Base-by-base conservation (phyloP, 345 rosid species). In the Brassica cretica region DNA sequence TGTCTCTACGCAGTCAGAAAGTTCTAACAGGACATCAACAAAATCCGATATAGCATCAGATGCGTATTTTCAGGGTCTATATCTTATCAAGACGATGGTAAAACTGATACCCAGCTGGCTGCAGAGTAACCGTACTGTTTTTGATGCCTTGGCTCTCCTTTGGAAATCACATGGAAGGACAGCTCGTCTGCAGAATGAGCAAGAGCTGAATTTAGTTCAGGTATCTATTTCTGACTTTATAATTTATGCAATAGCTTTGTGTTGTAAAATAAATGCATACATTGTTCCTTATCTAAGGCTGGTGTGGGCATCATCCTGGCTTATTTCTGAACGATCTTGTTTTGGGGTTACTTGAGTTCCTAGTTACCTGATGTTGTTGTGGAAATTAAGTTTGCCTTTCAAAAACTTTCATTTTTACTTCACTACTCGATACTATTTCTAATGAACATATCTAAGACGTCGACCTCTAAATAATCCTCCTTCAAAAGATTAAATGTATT, bases 121-220 rank as follows among this genome's bases (percentile, higher is more conserved):
- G 85, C 99, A 90, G 83, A 88, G 85, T 84, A 94, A 92, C 72
- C 88, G 83, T 75, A 30, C 46, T 49, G 97, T 94, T 66, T 91
- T 94, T 86, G 97, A 94, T 80, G 87, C 93, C 18, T 76, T 94
- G 82, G 87, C 86, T 64, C 87, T 78, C 82, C 85, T 92, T 68
- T 94, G 98, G 98, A 94, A 94, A 78, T 94, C 98, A 62, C 93
- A 91, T 35, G 89, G 84, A 41, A 90, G 98, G 85, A 84, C 85
- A 73, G 82, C 97, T 70, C 97, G 98, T 78, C 82, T 94, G 84
- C 89, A 82, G 69, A 92, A 87, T 81, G 98, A 94, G 81, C 97
- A 92, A 77, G 97, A 94, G 83, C 84, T 92, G 82, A 89, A 88
- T 85, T 86, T 94, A 62, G 93, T 94, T 67, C 98, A 94, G 82